Conservation (phyloP, 352 stramenopile genomes). For the Peronospora farinosa region DNA sequence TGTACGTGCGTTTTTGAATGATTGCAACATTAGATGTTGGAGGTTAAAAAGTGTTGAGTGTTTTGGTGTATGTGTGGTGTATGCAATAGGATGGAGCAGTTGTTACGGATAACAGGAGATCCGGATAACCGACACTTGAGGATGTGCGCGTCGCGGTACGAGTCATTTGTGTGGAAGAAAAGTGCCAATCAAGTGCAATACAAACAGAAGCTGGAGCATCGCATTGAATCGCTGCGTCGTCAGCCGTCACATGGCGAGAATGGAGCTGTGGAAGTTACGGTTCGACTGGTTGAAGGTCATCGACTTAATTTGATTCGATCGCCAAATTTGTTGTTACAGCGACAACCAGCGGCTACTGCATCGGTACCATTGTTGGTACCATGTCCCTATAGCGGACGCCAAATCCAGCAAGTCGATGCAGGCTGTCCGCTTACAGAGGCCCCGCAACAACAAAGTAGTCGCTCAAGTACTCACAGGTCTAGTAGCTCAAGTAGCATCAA, state of each 20-base stretch:
- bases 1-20: conserved; percentile 19
- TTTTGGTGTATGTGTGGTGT: not conserved
- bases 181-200: conserved; percentile 64
- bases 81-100: conserved; percentile 45
- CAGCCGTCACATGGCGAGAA: conserved; percentile 43
- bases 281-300: conserved; percentile 23
- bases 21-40: not conserved
- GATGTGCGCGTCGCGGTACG: conserved; percentile 56
- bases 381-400: conserved; percentile 14
- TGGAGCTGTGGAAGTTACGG: conserved; percentile 14
- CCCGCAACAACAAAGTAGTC: conserved; percentile 8
- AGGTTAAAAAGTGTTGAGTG: not conserved
- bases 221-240: conserved; percentile 54
- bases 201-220: conserved; percentile 55
- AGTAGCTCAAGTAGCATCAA: conserved; percentile 17
- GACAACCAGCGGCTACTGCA: conserved; percentile 2
- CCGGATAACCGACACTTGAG: conserved; percentile 46
- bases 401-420: conserved; percentile 5
- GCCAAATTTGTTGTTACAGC: conserved; percentile 7
- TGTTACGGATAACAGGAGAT: conserved; percentile 56
- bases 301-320: conserved; percentile 25
- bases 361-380: conserved; percentile 3
- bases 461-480: conserved; percentile 10
- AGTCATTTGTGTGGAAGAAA: conserved; percentile 68
- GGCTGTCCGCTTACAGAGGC: conserved; percentile 4